Conservation (phyloP, 2,329 filamentous ascomycete genomes). For the Aspergillus hortae region DNA sequence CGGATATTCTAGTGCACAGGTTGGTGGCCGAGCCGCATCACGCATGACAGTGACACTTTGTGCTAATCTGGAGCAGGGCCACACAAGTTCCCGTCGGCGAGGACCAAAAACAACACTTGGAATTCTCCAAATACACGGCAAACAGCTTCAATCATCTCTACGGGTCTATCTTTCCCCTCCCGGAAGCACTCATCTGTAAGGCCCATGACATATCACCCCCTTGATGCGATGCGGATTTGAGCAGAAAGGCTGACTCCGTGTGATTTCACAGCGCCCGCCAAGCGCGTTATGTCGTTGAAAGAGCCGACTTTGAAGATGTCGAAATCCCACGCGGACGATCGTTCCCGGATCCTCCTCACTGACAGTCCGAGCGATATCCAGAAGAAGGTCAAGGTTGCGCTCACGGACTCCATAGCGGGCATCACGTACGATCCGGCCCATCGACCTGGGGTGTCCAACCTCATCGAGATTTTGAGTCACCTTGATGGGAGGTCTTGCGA, state of each 20-base stretch:
- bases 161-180: slow-evolving; percentile 59
- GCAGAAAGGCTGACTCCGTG: slow-evolving; percentile 1
- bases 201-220: not conserved
- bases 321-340: slow-evolving; percentile 71
- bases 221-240: not conserved
- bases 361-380: slow-evolving; percentile 63
- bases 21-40: slow-evolving; percentile 28
- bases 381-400: slow-evolving; percentile 66
- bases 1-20: slow-evolving; percentile 86
- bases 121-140: slow-evolving; percentile 83
- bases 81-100: slow-evolving; percentile 97
- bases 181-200: slow-evolving; percentile 69
- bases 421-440: slow-evolving; percentile 68
- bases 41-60: not conserved
- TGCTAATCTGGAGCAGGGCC: slow-evolving; percentile 51
- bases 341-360: slow-evolving; percentile 79
- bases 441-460: slow-evolving; percentile 82
- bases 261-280: slow-evolving; percentile 60
- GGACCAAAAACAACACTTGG: slow-evolving; percentile 89
- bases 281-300: slow-evolving; percentile 84
- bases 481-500: slow-evolving; percentile 51
- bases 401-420: slow-evolving; percentile 68
- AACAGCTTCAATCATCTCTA: slow-evolving; percentile 81
- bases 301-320: slow-evolving; percentile 86
- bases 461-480: slow-evolving; percentile 75